These are phyloP conservation scores for Tetrastigma voinierianum DNA, from an alignment of 164 flowering plant genomes.

Conservation along the genomic window DNA sequence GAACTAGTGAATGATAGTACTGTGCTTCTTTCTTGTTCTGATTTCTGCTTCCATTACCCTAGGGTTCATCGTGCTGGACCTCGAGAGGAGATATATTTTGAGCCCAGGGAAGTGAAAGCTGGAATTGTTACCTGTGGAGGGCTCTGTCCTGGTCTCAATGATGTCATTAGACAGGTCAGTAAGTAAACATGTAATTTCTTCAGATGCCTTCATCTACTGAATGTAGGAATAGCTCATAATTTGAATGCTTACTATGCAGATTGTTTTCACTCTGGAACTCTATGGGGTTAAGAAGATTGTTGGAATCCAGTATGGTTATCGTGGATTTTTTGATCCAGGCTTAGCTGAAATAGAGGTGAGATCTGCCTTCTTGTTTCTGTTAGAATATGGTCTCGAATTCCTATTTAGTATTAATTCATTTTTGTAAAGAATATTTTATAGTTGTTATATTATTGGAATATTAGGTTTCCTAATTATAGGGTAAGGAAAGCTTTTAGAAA, in stretches of 20 bases:
- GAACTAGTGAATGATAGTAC: neutral
- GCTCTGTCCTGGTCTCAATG: conserved; percentile 88
- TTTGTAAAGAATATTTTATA: too few relatives aligned
- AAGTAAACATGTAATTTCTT: neutral
- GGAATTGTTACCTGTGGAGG: conserved; percentile 94
- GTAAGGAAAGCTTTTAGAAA: too few relatives aligned
- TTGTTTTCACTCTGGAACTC: conserved; percentile 88
- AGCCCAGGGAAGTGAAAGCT: conserved; percentile 84
- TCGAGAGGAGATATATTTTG: conserved; percentile 75
- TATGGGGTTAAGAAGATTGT: conserved; percentile 88
- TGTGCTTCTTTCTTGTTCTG: neutral
- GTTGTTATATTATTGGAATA: too few relatives aligned
- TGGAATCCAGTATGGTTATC: conserved; percentile 91
- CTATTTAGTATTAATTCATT: too few relatives aligned
- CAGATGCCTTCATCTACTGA: too few relatives aligned
- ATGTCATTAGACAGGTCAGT: conserved; percentile 85
- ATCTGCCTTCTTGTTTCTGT: neutral
- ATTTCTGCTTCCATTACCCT: neutral
- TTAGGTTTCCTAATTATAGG: too few relatives aligned
- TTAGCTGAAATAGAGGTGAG: conserved; percentile 63
- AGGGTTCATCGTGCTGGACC: conserved; percentile 98
- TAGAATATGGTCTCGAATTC: too few relatives aligned
- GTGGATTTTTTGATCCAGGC: conserved; percentile 64
- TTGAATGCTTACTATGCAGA: conserved; percentile 43
- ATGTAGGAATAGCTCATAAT: too few relatives aligned